These are phyloP conservation scores for Talaromyces stipitatus DNA, from an alignment of 495 filamentous ascomycete species.

Conservation along the genomic window DNA sequence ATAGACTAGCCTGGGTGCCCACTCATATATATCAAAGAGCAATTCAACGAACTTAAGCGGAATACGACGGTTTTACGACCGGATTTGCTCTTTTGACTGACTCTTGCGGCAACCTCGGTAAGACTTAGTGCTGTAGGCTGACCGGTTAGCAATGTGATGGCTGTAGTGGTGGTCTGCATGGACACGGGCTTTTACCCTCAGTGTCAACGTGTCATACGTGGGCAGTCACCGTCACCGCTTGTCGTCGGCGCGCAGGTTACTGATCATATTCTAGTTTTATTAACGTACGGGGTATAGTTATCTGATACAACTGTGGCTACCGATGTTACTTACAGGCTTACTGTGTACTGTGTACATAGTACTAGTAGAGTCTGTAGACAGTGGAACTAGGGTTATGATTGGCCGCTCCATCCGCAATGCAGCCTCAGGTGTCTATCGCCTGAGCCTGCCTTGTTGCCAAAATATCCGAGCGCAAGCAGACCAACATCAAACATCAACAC, in stretches of 20 bases:
- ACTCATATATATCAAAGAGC: background rate
- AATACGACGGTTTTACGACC: too few species aligned
- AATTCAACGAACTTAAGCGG: background rate
- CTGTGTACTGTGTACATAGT: background rate
- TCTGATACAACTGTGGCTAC: too few species aligned
- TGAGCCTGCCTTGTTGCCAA: background rate
- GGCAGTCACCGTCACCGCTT: background rate
- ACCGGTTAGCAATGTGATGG: background rate
- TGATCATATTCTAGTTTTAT: too few species aligned
- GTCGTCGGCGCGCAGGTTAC: background rate
- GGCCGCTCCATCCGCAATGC: background rate
- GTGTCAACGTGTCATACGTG: background rate
- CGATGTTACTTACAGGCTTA: background rate
- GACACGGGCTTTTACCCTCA: background rate
- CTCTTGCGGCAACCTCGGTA: too few species aligned
- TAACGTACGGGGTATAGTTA: too few species aligned
- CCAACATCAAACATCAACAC: background rate
- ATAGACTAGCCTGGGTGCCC: background rate
- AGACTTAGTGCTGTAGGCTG: background rate
- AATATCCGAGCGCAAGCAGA: background rate
- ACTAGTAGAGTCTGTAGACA: too few species aligned
- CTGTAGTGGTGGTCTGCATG: background rate
- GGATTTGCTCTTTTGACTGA: too few species aligned
- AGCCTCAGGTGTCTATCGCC: background rate
- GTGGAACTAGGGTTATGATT: too few species aligned